Conservation (phyloP, 2,329 filamentous ascomycete genomes). For the Exophiala dermatitidis region DNA sequence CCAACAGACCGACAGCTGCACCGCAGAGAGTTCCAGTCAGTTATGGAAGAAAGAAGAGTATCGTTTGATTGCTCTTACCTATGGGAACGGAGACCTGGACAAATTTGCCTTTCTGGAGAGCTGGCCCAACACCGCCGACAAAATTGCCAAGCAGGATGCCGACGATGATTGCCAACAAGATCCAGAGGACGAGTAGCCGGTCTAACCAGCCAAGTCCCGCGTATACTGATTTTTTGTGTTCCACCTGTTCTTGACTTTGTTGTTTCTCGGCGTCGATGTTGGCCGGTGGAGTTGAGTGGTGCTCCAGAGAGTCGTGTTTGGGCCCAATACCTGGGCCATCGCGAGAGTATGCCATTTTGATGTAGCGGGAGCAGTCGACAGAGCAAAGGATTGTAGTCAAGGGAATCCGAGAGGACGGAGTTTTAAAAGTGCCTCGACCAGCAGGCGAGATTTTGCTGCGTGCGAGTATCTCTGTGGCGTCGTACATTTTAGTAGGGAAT, state of each 20-base stretch:
- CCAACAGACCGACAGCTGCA: conserved; percentile 66
- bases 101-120: conserved; percentile 64
- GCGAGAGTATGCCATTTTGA: too few species aligned
- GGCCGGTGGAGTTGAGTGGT: too few species aligned
- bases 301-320: too few species aligned
- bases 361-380: too few species aligned
- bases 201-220: conserved; percentile 55
- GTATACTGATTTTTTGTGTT: conserved; percentile 27
- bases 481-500: too few species aligned
- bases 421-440: too few species aligned
- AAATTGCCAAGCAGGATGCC: conserved; percentile 73
- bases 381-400: too few species aligned
- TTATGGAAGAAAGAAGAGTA: not conserved
- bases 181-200: conserved; percentile 62
- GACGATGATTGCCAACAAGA: conserved; percentile 68
- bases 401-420: too few species aligned
- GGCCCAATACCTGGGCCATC: too few species aligned
- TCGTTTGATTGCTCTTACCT: conserved; percentile 37
- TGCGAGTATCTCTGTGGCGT: too few species aligned
- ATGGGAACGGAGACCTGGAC: conserved; percentile 64
- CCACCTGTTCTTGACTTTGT: not conserved
- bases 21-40: conserved; percentile 1
- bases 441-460: too few species aligned
- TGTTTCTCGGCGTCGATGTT: conserved; percentile 10
- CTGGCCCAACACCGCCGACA: conserved; percentile 53